phyloP scores from a whole-genome alignment of 108 stramenopile species.

The Schizochytrium sp. region DNA sequence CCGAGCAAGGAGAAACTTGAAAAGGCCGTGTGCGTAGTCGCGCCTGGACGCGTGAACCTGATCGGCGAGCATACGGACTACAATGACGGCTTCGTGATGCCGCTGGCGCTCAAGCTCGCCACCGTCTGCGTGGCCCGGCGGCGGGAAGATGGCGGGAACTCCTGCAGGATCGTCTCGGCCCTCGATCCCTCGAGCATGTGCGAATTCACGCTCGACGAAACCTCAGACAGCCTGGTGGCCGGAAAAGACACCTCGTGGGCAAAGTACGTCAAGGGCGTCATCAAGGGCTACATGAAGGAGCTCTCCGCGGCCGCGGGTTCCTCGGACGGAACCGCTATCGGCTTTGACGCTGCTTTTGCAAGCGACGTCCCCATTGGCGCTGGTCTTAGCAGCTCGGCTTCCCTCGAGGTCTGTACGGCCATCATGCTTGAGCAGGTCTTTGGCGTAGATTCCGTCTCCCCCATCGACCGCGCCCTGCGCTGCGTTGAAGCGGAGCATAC shows the following conservation, averaged over 20 bases:
- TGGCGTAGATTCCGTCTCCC: slow-evolving; percentile 54
- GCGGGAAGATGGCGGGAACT: not conserved
- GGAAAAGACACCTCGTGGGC: slow-evolving; percentile 52
- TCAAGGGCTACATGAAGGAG: slow-evolving; percentile 67
- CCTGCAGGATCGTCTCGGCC: slow-evolving; percentile 48
- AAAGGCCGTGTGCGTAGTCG: slow-evolving; percentile 20
- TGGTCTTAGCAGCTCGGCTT: slow-evolving; percentile 51
- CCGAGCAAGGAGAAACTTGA: not conserved
- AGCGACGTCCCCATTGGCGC: slow-evolving; percentile 80
- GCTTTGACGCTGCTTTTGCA: slow-evolving; percentile 50
- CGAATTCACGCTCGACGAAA: slow-evolving; percentile 37
- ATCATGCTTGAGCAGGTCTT: slow-evolving; percentile 35
- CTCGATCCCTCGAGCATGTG: slow-evolving; percentile 29
- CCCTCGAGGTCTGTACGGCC: slow-evolving; percentile 35
- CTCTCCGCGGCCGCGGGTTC: slow-evolving; percentile 40
- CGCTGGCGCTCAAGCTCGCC: slow-evolving; percentile 56
- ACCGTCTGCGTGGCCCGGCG: slow-evolving; percentile 28
- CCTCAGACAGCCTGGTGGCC: slow-evolving; percentile 49
- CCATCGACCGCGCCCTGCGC: slow-evolving; percentile 64
- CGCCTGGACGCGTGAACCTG: slow-evolving; percentile 51
- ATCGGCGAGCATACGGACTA: slow-evolving; percentile 94
- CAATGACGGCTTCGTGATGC: slow-evolving; percentile 84
- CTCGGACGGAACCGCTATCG: slow-evolving; percentile 26
- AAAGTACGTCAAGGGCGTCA: slow-evolving; percentile 77
- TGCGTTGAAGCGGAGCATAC: slow-evolving; percentile 82